Base-by-base conservation (phyloP, 2,329 filamentous ascomycete species). In the Chaetomiaceae sp. region DNA sequence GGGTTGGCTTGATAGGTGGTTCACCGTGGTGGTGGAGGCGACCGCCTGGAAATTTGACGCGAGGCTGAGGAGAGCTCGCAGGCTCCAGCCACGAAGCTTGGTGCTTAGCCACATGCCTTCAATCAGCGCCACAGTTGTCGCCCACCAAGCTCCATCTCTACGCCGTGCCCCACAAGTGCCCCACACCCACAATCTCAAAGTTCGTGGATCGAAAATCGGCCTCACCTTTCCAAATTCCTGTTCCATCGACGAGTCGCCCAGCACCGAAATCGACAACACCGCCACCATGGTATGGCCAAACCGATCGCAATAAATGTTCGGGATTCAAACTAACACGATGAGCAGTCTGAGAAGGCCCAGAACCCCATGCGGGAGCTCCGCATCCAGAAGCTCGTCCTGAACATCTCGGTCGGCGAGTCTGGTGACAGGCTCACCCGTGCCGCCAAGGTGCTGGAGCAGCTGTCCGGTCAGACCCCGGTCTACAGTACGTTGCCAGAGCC, bases 291-390 rank as follows among this genome's bases (percentile, higher is more conserved):
- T 73, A 66, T 33, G 65, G 41, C 9, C 27, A 47, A 19, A 33
- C 25, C 21, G 16, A 19, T 40, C 14, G 31, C 16, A 20, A 19
- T n/a, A n/a, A 45, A 7, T 39, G 2, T 4, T 27, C 16, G 31
- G 43, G 30, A 27, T 23, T 21, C 51, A 48, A 39, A 40, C 53
- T 71, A 74, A 67, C 68, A 82, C 76, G 79, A 53, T 51, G 37
- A 45, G 2, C 42, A 62, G 60, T 59, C 61, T 75, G 88, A 92
- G 74, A 96, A 97, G 84, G 74, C 81, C 74, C 79, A 82, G 75
- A 99, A 99, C 85, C 92, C 93, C 81, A 99, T 99, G 93, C 89
- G 91, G 82, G 92, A 99, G 82, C 89, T 97, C 74, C 89, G 90
- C 82, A 93, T 96, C 79, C 89, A 95, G 81, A 96, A 96, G 83